Percentiles rank a stretch among this genome's conserved stretches.
phyloP scores from a whole-genome alignment of 192 early-diverging fungal species.

The Coemansia sp. region DNA sequence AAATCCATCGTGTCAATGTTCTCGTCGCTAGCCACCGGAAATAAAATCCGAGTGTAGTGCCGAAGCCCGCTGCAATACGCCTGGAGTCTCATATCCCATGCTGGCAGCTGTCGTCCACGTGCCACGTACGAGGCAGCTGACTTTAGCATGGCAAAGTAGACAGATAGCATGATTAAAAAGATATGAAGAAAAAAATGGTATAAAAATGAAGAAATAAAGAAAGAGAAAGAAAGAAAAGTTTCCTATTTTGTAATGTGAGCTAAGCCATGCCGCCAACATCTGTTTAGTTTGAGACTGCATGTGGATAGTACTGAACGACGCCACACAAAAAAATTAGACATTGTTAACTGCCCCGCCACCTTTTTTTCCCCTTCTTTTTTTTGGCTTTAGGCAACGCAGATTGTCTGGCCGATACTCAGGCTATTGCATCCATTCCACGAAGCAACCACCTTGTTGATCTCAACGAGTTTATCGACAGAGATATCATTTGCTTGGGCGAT shows the following conservation, averaged over 20 bases:
- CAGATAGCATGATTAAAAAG: background rate
- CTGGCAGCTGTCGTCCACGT: conserved; percentile 17
- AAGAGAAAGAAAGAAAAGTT: background rate
- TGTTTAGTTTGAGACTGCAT: no score
- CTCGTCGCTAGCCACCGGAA: conserved; percentile 15
- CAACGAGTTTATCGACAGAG: conserved; percentile 18
- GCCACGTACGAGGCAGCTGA: conserved; percentile 7
- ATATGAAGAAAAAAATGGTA: background rate
- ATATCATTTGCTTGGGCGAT: conserved; percentile 19
- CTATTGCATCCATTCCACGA: conserved; percentile 32
- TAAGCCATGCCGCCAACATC: no score
- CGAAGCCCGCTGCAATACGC: conserved; percentile 20
- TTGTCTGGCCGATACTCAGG: conserved; percentile 24
- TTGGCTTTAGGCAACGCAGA: conserved; percentile 29
- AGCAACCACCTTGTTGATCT: conserved; percentile 12
- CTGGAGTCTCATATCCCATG: conserved; percentile 31
- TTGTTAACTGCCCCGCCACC: no score
- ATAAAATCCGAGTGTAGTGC: background rate
- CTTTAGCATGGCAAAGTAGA: conserved; percentile 13
- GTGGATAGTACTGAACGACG: no score
- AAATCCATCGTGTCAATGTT: conserved; percentile 14
- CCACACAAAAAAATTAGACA: no score
- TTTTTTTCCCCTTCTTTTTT: no score
- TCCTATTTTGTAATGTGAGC: no score
- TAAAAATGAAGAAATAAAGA: background rate